Conservation (phyloP, 345 rosid genomes). For the Rhodomyrtus tomentosa region DNA sequence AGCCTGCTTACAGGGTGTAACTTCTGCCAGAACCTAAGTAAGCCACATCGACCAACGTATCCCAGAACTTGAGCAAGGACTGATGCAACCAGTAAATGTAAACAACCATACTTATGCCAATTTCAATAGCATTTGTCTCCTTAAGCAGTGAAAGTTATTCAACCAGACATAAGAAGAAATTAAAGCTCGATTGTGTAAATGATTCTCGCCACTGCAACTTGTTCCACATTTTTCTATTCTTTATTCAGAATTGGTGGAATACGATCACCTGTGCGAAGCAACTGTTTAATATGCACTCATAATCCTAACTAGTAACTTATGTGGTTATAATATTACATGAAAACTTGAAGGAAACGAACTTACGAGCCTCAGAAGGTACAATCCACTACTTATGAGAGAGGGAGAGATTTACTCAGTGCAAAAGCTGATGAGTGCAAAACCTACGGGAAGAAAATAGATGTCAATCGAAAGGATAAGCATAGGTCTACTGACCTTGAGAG, state of each 20-base stretch:
- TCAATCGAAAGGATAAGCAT: background rate
- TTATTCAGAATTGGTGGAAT: background rate
- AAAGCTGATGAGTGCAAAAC: background rate
- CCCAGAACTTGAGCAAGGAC: conserved; percentile 22
- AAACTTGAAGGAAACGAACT: background rate
- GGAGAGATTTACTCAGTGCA: background rate
- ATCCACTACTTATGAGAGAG: background rate
- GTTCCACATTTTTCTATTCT: background rate
- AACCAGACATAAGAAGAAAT: background rate
- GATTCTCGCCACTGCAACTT: background rate
- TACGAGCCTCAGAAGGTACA: background rate
- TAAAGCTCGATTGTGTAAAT: background rate
- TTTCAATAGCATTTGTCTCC: background rate
- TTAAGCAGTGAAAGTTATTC: background rate
- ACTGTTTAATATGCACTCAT: background rate
- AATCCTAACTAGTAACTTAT: background rate
- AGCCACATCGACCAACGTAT: conserved; percentile 76
- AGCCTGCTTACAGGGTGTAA: conserved; percentile 94
- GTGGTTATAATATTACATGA: background rate
- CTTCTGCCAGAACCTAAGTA: conserved; percentile 99
- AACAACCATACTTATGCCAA: background rate
- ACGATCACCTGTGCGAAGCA: background rate
- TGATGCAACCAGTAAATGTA: background rate
- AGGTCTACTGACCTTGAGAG: conserved; percentile 82
- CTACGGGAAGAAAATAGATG: background rate